Evolutionary conservation across 176 grass and related monocot genomes (phyloP).

Genomic region (Puya raimondii): DNA sequence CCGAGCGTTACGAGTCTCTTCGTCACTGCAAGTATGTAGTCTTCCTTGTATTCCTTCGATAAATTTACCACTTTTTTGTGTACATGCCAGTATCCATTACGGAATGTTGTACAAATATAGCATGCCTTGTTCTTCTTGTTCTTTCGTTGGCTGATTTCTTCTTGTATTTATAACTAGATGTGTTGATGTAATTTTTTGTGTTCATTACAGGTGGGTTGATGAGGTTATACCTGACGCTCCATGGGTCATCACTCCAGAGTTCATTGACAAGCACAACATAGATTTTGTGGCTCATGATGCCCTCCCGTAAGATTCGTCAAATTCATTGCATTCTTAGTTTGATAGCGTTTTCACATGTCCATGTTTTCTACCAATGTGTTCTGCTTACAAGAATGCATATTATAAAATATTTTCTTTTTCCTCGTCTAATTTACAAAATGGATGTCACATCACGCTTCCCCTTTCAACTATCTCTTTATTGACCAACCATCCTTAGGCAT

Average conservation of each 20-base stretch:
- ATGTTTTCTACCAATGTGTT: neutral
- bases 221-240: conserved; percentile 93
- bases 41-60: neutral
- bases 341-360: neutral
- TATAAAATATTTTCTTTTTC: neutral
- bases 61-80: neutral
- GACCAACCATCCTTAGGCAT: no score
- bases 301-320: conserved; percentile 63
- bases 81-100: no score
- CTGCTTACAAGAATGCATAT: neutral
- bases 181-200: neutral
- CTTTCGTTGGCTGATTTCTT: neutral
- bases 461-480: no score
- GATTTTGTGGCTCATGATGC: conserved; percentile 88
- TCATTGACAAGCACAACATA: conserved; percentile 76
- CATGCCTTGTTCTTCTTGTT: neutral
- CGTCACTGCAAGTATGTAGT: conserved; percentile 76
- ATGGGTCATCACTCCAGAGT: conserved; percentile 76
- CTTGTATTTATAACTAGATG: neutral
- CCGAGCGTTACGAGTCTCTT: conserved; percentile 85
- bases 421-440: neutral
- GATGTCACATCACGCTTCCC: no score
- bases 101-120: no score
- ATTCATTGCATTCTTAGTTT: neutral
- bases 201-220: conserved; percentile 66